A percentile compares a stretch with the other conserved stretches of the same genome.
phyloP scores from a whole-genome alignment of 768 basidiomycete species.

The Porphyrellus cyaneotinctus region DNA sequence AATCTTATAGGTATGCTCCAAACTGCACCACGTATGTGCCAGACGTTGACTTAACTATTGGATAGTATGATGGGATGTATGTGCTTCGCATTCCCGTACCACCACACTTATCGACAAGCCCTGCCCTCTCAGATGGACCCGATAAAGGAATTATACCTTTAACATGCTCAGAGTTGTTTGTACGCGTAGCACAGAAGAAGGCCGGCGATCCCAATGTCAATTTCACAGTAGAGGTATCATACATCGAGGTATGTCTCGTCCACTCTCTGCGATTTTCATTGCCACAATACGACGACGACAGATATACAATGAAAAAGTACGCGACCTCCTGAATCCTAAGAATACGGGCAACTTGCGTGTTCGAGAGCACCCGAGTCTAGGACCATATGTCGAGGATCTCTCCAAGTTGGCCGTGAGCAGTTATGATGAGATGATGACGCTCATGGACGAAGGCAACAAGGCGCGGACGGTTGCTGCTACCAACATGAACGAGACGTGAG shows the following conservation, averaged over 20 bases:
- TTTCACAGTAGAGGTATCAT: slow-evolving; percentile 96
- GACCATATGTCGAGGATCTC: slow-evolving; percentile 98
- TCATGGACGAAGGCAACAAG: slow-evolving; percentile 99
- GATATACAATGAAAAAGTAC: slow-evolving; percentile 98
- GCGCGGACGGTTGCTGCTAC: slow-evolving; percentile 97
- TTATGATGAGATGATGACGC: slow-evolving; percentile 96
- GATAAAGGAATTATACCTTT: slow-evolving; percentile 99
- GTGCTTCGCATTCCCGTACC: slow-evolving; percentile 32
- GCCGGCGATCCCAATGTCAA: slow-evolving; percentile 61
- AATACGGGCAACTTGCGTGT: slow-evolving; percentile 95
- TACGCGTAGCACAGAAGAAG: slow-evolving; percentile 67
- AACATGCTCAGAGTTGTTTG: slow-evolving; percentile 90
- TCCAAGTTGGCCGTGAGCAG: slow-evolving; percentile 87
- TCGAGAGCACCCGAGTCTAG: slow-evolving; percentile 92
- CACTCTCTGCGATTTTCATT: not conserved
- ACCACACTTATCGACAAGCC: slow-evolving; percentile 3
- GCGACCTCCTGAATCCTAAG: slow-evolving; percentile 95
- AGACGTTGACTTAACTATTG: slow-evolving; percentile 6
- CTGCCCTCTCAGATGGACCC: slow-evolving; percentile 60
- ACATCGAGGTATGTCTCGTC: slow-evolving; percentile 69
- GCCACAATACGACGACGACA: slow-evolving; percentile 22
- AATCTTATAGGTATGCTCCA: slow-evolving; percentile 77
- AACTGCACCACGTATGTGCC: not conserved
- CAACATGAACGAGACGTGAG: slow-evolving; percentile 98
- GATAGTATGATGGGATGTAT: slow-evolving; percentile 92